Evolutionary conservation across 257 asterid genomes (phyloP).

Genomic region (Solanum pennellii): DNA sequence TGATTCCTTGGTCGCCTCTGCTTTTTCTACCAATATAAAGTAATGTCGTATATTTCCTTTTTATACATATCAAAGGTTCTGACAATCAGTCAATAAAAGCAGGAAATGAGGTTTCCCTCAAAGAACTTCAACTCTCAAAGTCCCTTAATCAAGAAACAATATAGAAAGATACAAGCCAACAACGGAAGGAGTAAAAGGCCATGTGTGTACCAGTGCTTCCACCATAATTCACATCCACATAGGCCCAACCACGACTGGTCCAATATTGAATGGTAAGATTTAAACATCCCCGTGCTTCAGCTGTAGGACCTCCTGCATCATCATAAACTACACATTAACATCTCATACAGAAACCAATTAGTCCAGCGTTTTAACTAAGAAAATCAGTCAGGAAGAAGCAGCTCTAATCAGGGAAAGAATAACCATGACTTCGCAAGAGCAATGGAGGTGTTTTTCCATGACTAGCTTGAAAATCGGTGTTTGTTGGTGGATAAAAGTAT

Average conservation of each 20-base stretch:
- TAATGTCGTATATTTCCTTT: background rate
- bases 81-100: background rate
- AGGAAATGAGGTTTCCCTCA: background rate
- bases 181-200: background rate
- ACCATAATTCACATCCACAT: constrained; percentile 96
- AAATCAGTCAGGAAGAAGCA: background rate
- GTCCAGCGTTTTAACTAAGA: background rate
- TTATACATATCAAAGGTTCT: background rate
- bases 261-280: constrained; percentile 78
- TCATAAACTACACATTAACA: background rate
- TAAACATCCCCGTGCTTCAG: constrained; percentile 78
- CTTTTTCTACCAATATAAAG: background rate
- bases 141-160: background rate
- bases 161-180: background rate
- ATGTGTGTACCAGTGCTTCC: constrained; percentile 77
- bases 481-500: constrained; percentile 84
- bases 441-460: constrained; percentile 79
- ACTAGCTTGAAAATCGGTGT: constrained; percentile 61
- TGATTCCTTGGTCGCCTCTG: background rate
- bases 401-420: background rate
- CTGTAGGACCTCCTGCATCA: constrained; percentile 87
- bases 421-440: constrained; percentile 90
- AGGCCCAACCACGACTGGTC: constrained; percentile 99
- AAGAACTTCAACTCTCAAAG: background rate
- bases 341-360: background rate